Percentiles rank a stretch among this genome's conserved stretches.
Conservation (phyloP, 495 filamentous ascomycete genomes). For the Penicillium verhagenii region DNA sequence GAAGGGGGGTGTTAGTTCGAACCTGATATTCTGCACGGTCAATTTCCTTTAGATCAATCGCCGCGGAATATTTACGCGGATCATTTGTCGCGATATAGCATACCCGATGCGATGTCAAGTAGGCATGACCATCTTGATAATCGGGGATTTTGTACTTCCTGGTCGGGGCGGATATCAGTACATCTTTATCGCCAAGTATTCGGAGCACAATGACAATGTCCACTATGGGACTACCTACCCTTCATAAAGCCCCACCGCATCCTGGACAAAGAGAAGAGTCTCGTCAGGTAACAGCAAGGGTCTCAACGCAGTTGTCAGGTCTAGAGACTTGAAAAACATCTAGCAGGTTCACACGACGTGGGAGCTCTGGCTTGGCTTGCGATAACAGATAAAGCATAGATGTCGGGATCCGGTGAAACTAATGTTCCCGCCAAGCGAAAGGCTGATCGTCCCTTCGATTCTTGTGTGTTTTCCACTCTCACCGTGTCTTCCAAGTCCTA, state of each 20-base stretch:
- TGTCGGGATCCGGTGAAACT: conserved; percentile 8
- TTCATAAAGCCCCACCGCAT: conserved; percentile 96
- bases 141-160: conserved; percentile 96
- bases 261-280: conserved; percentile 88
- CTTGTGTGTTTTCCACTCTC: not conserved
- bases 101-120: conserved; percentile 89
- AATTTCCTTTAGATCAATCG: conserved; percentile 85
- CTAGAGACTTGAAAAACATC: conserved; percentile 93
- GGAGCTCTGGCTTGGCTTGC: conserved; percentile 1
- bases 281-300: conserved; percentile 90
- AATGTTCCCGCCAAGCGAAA: conserved; percentile 22
- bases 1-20: conserved; percentile 20
- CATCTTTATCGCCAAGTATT: no score
- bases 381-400: conserved; percentile 22
- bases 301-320: conserved; percentile 92
- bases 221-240: conserved; percentile 67
- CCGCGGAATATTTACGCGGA: conserved; percentile 79
- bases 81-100: conserved; percentile 93
- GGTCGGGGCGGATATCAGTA: conserved; percentile 10
- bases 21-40: conserved; percentile 92
- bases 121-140: conserved; percentile 92
- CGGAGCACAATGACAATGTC: not conserved
- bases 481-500: not conserved
- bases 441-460: not conserved
- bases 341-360: conserved; percentile 42